Base-by-base conservation (phyloP, 768 basidiomycete species). In the Lepiota brunneoincarnata region DNA sequence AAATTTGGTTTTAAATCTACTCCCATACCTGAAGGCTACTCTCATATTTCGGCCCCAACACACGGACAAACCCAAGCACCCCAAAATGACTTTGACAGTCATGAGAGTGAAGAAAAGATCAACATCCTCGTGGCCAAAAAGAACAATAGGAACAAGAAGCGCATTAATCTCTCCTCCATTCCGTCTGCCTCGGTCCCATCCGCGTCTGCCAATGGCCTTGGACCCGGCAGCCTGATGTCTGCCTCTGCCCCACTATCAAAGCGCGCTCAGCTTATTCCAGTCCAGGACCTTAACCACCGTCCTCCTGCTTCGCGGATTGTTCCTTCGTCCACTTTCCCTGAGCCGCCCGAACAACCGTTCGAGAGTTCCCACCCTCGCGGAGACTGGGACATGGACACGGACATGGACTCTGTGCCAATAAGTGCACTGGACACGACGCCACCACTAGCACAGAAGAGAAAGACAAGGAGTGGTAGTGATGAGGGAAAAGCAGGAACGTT, bases 101-200 rank as follows among this genome's bases (percentile, higher is more conserved):
- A 67, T 49, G 68, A 69, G 3, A 70, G 74, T 1, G 81, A 78
- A 14, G 87, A 89, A 66, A 74, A 79, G 43, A 78, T 91, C 41
- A 88, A 91, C 59, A 79, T 81, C 55, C 78, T 91, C 11, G 83
- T 91, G 6, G 89, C 89, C 45, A 89, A 90, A 66, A 80, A 88
- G 51, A 82, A 74, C 26, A 73, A 70, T 6, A 85, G 69, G 56
- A 68, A 71, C 52, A 89, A 89, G 72, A 88, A 87, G 66, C 80
- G 89, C 46, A 68, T 55, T 15, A 55, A 51, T n/a, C 59, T 68
- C 2, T 48, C 66, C 38, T 55, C 39, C 21, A 51, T 52, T 23
- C 47, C 38, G 12, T 52, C 60, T 10, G 55, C 58, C 0, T 62
- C 63, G 4, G 58, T 63, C 20, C 56, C 61, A 1, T 61, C 66